Percentiles rank a stretch among this genome's conserved stretches.
These are phyloP conservation scores for Helianthus tuberosus DNA, from an alignment of 129 eudicot genomes.

Conservation along the genomic window DNA sequence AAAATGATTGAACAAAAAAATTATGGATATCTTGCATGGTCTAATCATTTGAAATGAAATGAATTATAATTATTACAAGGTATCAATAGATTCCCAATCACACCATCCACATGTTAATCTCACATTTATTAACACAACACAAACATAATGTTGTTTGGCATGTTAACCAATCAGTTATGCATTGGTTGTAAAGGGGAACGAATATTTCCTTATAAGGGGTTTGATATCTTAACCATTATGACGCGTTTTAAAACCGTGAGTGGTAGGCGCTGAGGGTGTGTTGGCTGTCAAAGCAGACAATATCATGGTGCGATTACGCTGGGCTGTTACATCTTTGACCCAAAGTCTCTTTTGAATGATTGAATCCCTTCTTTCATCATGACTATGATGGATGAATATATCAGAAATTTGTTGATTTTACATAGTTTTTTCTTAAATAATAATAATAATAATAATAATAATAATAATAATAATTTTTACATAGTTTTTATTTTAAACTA, in stretches of 20 bases:
- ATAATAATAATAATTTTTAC: not conserved
- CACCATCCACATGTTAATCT: slow-evolving; percentile 8
- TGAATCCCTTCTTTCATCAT: not conserved
- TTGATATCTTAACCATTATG: too few relatives aligned
- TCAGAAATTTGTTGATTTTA: not conserved
- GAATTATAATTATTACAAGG: slow-evolving; percentile 13
- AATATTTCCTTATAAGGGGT: too few relatives aligned
- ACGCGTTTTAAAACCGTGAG: too few relatives aligned
- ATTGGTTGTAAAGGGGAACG: too few relatives aligned
- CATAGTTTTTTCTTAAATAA: not conserved
- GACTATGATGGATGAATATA: not conserved
- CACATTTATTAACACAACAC: not conserved
- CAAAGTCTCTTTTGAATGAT: not conserved
- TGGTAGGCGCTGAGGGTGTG: too few relatives aligned
- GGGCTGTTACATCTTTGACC: too few relatives aligned
- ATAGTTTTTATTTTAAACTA: too few relatives aligned
- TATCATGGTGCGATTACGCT: too few relatives aligned
- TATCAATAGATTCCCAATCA: slow-evolving; percentile 25
- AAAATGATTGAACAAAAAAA: slow-evolving; percentile 22
- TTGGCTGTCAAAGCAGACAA: too few relatives aligned
- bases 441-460: not conserved
- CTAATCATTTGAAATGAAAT: not conserved
- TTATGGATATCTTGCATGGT: not conserved
- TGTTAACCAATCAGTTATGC: not conserved
- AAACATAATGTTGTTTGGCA: slow-evolving; percentile 9